phyloP scores from a whole-genome alignment of 805 yeast species.

The Saccharomycopsis lassenensis region DNA sequence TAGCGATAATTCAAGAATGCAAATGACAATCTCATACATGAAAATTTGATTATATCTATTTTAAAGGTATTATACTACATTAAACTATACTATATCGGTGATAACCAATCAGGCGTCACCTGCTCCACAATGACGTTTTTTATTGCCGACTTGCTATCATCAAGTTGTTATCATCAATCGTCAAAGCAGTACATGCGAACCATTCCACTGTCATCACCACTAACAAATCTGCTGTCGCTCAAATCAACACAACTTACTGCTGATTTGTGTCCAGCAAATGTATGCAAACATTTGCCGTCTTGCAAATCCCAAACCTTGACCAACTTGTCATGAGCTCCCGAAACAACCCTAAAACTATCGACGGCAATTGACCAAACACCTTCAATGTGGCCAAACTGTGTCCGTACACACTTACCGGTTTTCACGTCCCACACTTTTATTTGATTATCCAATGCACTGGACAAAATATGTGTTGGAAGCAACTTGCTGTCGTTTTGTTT shows the following conservation, averaged over 20 bases:
- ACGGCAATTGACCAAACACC: slow-evolving; percentile 98
- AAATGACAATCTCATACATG: no score
- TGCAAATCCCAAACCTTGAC: slow-evolving; percentile 95
- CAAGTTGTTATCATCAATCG: slow-evolving; percentile 21
- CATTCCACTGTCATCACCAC: slow-evolving; percentile 81
- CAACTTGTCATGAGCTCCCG: slow-evolving; percentile 88
- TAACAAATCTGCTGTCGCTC: slow-evolving; percentile 62
- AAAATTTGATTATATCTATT: no score
- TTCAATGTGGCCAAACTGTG: slow-evolving; percentile 96
- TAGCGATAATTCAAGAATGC: no score
- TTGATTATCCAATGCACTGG: slow-evolving; percentile 87
- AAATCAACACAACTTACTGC: slow-evolving; percentile 33
- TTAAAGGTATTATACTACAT: no score
- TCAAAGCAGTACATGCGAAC: slow-evolving; percentile 83
- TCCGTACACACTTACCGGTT: slow-evolving; percentile 80
- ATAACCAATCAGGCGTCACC: no score
- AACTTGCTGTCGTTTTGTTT: no score
- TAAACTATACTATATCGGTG: no score
- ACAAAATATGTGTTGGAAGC: slow-evolving; percentile 77
- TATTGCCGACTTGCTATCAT: no score
- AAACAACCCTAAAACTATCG: slow-evolving; percentile 86
- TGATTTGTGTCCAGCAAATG: slow-evolving; percentile 62
- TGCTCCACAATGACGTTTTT: no score
- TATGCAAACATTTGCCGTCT: slow-evolving; percentile 87
- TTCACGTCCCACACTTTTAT: slow-evolving; percentile 85